Evolutionary conservation across 345 rosid species (phyloP), one percentile per base, ranked within the genome.

Genomic region (Arabis alpina): DNA sequence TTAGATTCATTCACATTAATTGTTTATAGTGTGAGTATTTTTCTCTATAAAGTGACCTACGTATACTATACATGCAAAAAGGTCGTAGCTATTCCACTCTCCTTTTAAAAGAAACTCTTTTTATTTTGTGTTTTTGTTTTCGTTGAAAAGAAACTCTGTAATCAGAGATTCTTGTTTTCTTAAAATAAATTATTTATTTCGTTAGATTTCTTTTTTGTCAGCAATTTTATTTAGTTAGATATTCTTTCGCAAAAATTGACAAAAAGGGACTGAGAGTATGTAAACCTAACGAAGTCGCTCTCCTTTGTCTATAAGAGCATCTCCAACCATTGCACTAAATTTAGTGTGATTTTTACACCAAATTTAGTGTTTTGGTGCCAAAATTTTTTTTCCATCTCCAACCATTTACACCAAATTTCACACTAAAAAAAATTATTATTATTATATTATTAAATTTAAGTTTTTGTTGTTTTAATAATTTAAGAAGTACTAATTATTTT

Each of bases 11-110:
- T 66, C 55, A 14, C 62, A 59, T 58, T 59, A 2, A 15, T 60
- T 51, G 12, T 60, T 51, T 3, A 24, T 16, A 13, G 1, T 34
- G 4, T 34, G n/a, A 52, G 64, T 68, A 53, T 74, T 74, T 32
- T 55, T 66, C 68, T 67, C 64, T 61, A 54, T 61, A 61, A 61
- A 48, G 73, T 36, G 2, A 39, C 68, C 73, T 68, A 68, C 69
- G 68, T 67, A 74, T 54, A 27, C 64, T 68, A 44, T 60, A 67
- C 78, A 74, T 67, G 73, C 73, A 67, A 37, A 74, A 68, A 65
- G 72, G 68, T 36, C 64, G 37, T 53, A 68, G 68, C 73, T 74
- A 61, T 54, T 52, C 8, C 68, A 66, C 47, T 61, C 68, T 4
- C 36, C 64, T 16, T 53, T 68, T 69, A 60, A 52, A 64, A 64